Evolutionary conservation across 495 filamentous ascomycete species (phyloP), one percentile per base, ranked within the genome.

Genomic region (Halenospora varia): DNA sequence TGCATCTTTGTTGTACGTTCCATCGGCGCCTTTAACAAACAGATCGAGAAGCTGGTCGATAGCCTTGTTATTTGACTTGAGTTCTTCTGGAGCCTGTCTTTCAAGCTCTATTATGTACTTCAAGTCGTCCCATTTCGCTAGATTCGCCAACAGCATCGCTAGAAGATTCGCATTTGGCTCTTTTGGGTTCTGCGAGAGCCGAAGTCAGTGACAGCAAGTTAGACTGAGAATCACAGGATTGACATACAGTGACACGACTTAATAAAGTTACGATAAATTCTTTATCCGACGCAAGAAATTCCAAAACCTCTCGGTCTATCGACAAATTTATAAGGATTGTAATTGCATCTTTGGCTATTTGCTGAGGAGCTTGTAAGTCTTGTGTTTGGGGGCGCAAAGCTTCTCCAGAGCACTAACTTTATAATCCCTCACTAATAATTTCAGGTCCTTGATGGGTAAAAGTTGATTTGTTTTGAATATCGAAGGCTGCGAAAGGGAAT

Each of bases 241-340:
- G 60, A 84, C 90, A 78, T 78, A 96, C 92, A 51, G 86, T 89
- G 51, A 96, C 70, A 64, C 88, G 83, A 29, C 60, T 64, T 13
- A 97, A 71, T 26, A 96, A 66, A 1, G 82, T 79, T 59, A 89
- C 88, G 10, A 97, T 62, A 64, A 97, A 96, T 22, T 75, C 79
- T 60, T 96, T 88, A 69, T 97, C 94, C 17, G 80, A 81, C 1
- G 83, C 88, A 20, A 97, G 79, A 55, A 71, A 71, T 62, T 84
- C 77, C 39, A 96, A 72, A 15, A 97, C 77, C 44, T 89, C 88
- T 4, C 69, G 71, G 62, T 96, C 91, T 19, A 81, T 79, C 11
- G 92, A 90, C 39, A 98, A 79, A 70, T 98, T 98, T 69, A 97
- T 85, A 42, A 98, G 80, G 50, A 97, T 96, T 10, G 84, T 94